Percentiles rank a stretch among this genome's conserved stretches.
These are phyloP conservation scores for Fusarium caatingaense DNA, from an alignment of 2,329 filamentous ascomycete species.

Conservation along the genomic window DNA sequence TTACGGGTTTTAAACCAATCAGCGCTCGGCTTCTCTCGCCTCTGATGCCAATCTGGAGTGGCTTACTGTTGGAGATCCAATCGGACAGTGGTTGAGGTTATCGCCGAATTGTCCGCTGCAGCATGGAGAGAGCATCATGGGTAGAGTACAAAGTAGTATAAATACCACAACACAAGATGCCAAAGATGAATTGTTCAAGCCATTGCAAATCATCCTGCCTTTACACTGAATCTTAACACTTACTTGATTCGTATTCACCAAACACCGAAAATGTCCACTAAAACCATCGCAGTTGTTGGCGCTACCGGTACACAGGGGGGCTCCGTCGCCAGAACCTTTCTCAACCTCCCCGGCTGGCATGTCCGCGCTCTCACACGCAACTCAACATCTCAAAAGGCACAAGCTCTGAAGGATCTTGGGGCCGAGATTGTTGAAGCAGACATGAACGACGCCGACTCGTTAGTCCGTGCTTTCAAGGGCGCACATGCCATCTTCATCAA, in stretches of 20 bases:
- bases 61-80: conserved; percentile 18
- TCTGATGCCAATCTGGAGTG: neutral
- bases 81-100: neutral
- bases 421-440: conserved; percentile 59
- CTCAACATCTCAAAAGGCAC: conserved; percentile 52
- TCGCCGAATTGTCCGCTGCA: neutral
- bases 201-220: neutral
- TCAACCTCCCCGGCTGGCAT: conserved; percentile 51
- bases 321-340: conserved; percentile 59
- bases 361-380: conserved; percentile 61
- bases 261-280: conserved; percentile 25
- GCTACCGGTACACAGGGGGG: conserved; percentile 62
- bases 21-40: neutral
- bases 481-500: conserved; percentile 63
- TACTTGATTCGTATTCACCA: neutral
- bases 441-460: conserved; percentile 53
- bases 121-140: neutral
- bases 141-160: neutral
- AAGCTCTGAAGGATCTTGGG: conserved; percentile 53
- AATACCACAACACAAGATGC: neutral
- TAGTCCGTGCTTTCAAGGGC: conserved; percentile 55
- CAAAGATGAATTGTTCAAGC: neutral
- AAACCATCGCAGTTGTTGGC: conserved; percentile 57
- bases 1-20: conserved; percentile 40
- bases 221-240: fast-evolving